Evolutionary conservation across 129 eudicot species (phyloP), one percentile per base, ranked within the genome.

Genomic region (Pseudognaphalium luteoalbum): DNA sequence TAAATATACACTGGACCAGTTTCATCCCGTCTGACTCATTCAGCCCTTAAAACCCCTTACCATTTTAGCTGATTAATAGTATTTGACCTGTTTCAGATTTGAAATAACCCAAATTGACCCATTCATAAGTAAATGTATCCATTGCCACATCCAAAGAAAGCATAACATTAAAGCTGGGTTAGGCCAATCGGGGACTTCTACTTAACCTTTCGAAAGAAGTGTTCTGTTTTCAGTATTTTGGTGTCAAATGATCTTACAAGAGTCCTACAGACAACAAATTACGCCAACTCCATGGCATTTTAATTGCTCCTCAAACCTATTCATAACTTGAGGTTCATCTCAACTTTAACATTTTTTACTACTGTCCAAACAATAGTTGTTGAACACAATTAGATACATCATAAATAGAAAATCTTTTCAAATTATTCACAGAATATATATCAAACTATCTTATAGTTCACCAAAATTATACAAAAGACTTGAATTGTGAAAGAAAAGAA

Each of bases 291-390:
- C 12, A 32, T 19, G 51, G 51, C 15, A 66, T 63, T 21, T 63
- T 14, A 63, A 63, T 29, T 63, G 68, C 68, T 29, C 68, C 37
- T 16, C 32, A 21, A 61, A 28, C 66, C 66, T 25, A 35, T 61
- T 61, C 35, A 25, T 14, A 61, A 25, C 2, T 61, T 25, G 6
- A 9, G 4, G 0, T 61, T 60, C 17, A 61, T 57, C 11, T 19
- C 29, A 19, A 57, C 9, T 57, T 57, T 19, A 57, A 19, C 63
- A 8, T 19, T 57, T 14, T 19, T 57, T 57, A 57, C 63, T 10
- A 19, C 6, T 7, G 29, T 57, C 1, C 28, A 19, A 57, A 57
- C 10, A 2, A 22, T 17, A 19, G 20, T 21, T 57, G 28, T 10
- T 19, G 21, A 59, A 59, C 65, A 21, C 16, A 12, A 5, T 7